Conservation (phyloP, 495 filamentous ascomycete species). For the Parathielavia appendiculata region DNA sequence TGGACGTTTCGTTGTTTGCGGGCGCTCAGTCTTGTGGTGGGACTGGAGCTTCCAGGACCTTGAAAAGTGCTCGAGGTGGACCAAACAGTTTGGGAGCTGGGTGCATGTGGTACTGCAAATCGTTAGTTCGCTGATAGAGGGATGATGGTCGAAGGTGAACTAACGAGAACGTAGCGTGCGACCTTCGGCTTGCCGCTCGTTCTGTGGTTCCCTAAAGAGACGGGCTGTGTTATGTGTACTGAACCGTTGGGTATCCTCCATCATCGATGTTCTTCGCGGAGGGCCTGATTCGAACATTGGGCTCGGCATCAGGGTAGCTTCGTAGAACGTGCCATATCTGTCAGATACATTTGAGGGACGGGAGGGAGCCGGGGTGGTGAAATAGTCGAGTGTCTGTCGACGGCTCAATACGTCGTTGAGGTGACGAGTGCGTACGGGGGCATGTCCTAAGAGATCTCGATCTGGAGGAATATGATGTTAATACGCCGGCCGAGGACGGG, state of each 20-base stretch:
- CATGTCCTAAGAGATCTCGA: conserved; percentile 19
- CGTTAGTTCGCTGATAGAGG: neutral
- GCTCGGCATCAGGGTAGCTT: neutral
- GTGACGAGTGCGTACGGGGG: neutral
- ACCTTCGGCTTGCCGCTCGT: neutral
- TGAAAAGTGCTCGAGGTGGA: neutral
- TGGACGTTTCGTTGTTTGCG: conserved; percentile 4
- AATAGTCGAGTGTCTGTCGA: neutral
- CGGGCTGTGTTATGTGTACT: neutral
- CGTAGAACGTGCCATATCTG: conserved; percentile 3
- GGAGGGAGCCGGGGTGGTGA: conserved; percentile 7
- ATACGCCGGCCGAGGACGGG: neutral
- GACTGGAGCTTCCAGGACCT: conserved; percentile 17
- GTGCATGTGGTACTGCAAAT: neutral
- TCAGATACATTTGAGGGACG: neutral
- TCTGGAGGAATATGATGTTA: conserved; percentile 12
- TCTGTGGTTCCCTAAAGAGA: neutral
- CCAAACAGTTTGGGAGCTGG: neutral
- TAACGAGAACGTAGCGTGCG: neutral
- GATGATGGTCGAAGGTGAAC: neutral
- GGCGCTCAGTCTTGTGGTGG: conserved; percentile 11
- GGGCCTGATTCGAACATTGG: neutral
- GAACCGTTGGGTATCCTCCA: neutral
- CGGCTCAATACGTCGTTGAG: neutral
- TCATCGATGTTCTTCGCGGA: neutral